Evolutionary conservation across 2,329 filamentous ascomycete genomes (phyloP).

Genomic region (Ampelomyces quisqualis): DNA sequence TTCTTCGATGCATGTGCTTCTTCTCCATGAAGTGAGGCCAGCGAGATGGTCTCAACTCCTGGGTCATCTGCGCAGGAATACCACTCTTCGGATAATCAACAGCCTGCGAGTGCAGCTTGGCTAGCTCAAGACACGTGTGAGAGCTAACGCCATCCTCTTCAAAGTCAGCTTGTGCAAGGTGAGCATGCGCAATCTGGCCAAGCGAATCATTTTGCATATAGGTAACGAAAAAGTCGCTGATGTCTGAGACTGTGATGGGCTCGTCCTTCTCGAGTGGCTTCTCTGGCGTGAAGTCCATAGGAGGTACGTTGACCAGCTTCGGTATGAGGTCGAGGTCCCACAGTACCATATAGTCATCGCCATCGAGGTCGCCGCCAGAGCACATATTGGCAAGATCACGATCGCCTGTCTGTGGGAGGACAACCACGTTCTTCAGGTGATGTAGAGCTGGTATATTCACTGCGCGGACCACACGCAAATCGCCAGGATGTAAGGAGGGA

Average conservation of each 20-base stretch:
- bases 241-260: constrained; percentile 69
- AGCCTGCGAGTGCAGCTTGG: constrained; percentile 80
- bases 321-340: constrained; percentile 76
- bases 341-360: constrained; percentile 91
- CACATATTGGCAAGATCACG: constrained; percentile 89
- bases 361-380: constrained; percentile 92
- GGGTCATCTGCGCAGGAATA: constrained; percentile 67
- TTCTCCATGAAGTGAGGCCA: constrained; percentile 93
- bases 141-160: constrained; percentile 64
- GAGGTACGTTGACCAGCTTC: constrained; percentile 65
- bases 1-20: constrained; percentile 47
- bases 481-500: constrained; percentile 89
- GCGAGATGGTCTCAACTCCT: constrained; percentile 58
- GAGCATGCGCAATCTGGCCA: constrained; percentile 75
- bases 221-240: constrained; percentile 81
- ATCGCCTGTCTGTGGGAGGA: constrained; percentile 81
- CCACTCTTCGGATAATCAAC: constrained; percentile 96
- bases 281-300: constrained; percentile 74
- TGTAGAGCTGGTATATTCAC: constrained; percentile 71
- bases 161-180: constrained; percentile 74
- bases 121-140: constrained; percentile 67
- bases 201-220: constrained; percentile 92
- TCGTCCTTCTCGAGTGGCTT: constrained; percentile 58
- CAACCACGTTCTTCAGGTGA: constrained; percentile 81
- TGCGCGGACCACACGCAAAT: constrained; percentile 83